These are phyloP conservation scores for Tuber umbilicatum DNA, from an alignment of 495 filamentous ascomycete genomes.

Conservation along the genomic window DNA sequence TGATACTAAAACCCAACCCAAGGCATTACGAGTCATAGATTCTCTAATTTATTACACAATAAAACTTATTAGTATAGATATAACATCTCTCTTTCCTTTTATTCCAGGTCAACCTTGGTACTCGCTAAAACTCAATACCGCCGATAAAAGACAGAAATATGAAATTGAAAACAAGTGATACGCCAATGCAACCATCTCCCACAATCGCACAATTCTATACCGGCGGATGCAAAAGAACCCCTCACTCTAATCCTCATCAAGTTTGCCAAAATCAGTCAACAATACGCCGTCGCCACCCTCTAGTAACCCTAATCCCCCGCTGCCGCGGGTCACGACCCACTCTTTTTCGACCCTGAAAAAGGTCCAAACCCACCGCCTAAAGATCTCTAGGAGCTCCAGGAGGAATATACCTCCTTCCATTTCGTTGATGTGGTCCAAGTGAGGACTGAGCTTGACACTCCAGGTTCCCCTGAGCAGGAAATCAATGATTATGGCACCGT, in stretches of 20 bases:
- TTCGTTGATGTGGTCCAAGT: slow-evolving; percentile 73
- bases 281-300: slow-evolving; percentile 27
- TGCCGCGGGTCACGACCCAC: slow-evolving; percentile 55
- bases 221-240: background rate
- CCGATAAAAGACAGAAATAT: background rate
- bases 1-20: background rate
- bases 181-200: background rate
- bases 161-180: background rate
- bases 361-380: slow-evolving; percentile 90
- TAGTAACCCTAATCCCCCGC: slow-evolving; percentile 24
- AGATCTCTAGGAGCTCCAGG: slow-evolving; percentile 78
- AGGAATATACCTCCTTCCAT: slow-evolving; percentile 76
- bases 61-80: background rate
- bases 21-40: background rate
- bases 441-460: slow-evolving; percentile 73
- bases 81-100: background rate
- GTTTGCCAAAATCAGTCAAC: slow-evolving; percentile 35
- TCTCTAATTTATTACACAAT: background rate
- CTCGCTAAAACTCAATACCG: background rate
- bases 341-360: slow-evolving; percentile 93
- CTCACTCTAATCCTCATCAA: slow-evolving; percentile 28
- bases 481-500: slow-evolving; percentile 71
- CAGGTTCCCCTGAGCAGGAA: slow-evolving; percentile 79
- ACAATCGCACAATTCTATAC: background rate
- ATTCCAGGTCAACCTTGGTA: background rate